These are phyloP conservation scores for Talaromyces borbonicus DNA, from an alignment of 495 filamentous ascomycete genomes.

Conservation along the genomic window DNA sequence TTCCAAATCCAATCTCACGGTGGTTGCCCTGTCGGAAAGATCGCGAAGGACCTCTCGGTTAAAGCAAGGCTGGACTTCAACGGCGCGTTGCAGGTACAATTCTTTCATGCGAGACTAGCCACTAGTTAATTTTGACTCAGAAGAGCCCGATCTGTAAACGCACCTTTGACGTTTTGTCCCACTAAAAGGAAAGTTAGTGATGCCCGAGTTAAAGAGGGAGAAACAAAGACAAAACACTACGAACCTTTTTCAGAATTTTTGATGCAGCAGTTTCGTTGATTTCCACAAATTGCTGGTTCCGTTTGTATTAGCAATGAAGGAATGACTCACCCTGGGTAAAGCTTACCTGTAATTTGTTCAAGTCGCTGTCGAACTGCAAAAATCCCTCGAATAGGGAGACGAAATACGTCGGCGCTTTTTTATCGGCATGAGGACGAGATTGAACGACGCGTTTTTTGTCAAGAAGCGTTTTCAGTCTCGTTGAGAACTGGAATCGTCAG, in stretches of 20 bases:
- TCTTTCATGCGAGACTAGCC: slow-evolving; percentile 86
- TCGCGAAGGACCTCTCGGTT: slow-evolving; percentile 94
- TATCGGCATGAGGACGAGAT: slow-evolving; percentile 59
- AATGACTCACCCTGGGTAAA: neutral
- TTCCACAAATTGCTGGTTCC: slow-evolving; percentile 78
- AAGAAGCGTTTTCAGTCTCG: slow-evolving; percentile 79
- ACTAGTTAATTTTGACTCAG: slow-evolving; percentile 11
- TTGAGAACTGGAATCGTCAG: slow-evolving; percentile 57
- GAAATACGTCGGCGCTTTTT: slow-evolving; percentile 82
- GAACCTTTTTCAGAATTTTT: slow-evolving; percentile 93
- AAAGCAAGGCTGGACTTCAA: slow-evolving; percentile 97
- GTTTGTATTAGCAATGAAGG: slow-evolving; percentile 5
- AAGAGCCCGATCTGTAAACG: neutral
- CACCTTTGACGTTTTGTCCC: slow-evolving; percentile 98
- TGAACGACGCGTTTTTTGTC: slow-evolving; percentile 90
- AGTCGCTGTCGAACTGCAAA: slow-evolving; percentile 87
- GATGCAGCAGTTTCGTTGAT: slow-evolving; percentile 96
- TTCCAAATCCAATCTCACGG: slow-evolving; percentile 80
- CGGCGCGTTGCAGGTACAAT: slow-evolving; percentile 86
- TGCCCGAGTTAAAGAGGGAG: slow-evolving; percentile 7
- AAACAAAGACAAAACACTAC: slow-evolving; percentile 9
- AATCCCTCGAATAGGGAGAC: slow-evolving; percentile 92
- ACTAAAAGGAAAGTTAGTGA: slow-evolving; percentile 38
- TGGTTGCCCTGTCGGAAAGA: slow-evolving; percentile 91
- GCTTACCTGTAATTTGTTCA: slow-evolving; percentile 80